These are phyloP conservation scores for Microcos paniculata DNA, from an alignment of 345 rosid species.

Conservation along the genomic window DNA sequence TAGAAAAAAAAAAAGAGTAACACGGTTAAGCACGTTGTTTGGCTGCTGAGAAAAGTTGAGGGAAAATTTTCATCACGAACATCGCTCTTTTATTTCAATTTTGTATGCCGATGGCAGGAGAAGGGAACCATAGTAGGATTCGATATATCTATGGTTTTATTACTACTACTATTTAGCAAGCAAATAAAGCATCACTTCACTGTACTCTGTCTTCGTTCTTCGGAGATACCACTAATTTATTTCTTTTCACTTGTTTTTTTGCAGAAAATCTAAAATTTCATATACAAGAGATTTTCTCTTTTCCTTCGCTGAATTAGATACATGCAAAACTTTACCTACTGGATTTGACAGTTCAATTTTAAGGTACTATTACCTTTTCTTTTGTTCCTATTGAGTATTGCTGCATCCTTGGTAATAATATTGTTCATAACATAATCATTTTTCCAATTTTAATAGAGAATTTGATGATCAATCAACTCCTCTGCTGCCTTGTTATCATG, in stretches of 20 bases:
- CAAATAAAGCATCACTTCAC: conserved; percentile 1
- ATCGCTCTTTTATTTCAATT: too few species aligned
- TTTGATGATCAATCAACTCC: conserved; percentile 14
- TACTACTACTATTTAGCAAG: neutral
- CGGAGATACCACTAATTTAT: neutral
- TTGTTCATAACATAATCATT: neutral
- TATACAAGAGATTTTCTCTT: conserved; percentile 43
- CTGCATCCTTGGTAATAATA: neutral
- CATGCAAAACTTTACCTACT: conserved; percentile 38
- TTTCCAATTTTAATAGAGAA: conserved; percentile 21
- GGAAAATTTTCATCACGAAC: too few species aligned
- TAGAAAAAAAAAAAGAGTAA: neutral
- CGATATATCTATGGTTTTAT: neutral
- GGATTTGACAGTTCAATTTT: conserved; percentile 33
- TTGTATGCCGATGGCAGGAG: too few species aligned
- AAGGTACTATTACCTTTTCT: conserved; percentile 23
- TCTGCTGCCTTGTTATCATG: neutral
- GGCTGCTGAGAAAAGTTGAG: neutral
- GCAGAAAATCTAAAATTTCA: conserved; percentile 29
- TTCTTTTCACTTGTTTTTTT: neutral
- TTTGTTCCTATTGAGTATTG: neutral
- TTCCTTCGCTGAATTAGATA: conserved; percentile 35
- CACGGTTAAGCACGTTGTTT: neutral
- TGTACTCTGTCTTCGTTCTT: neutral
- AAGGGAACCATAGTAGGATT: neutral